Conservation (phyloP, 2,329 filamentous ascomycete genomes). For the Nemania diffusa region DNA sequence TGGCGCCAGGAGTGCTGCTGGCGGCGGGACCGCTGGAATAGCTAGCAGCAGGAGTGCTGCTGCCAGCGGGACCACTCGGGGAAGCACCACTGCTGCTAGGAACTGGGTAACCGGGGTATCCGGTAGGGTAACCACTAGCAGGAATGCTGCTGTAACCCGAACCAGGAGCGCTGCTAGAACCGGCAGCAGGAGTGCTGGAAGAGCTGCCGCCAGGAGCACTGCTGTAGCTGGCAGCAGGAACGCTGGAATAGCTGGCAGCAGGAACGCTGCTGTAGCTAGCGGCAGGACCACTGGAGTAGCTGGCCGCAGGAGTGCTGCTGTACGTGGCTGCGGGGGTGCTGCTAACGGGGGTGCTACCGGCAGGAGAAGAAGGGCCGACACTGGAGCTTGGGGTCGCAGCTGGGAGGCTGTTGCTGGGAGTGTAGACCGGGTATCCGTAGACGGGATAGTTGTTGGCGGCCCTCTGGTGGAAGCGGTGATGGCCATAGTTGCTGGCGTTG, state of each 20-base stretch:
- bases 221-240: not conserved
- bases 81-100: not conserved
- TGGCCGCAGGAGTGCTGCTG: not conserved
- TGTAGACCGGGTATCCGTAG: conserved; percentile 26
- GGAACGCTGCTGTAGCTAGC: not conserved
- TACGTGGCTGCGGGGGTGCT: not conserved
- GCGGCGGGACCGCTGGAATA: not conserved
- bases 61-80: not conserved
- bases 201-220: not conserved
- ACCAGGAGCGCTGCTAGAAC: conserved; percentile 10
- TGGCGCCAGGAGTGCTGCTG: conserved; percentile 3
- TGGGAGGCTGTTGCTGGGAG: not conserved
- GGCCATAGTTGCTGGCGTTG: conserved; percentile 21
- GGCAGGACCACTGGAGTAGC: not conserved
- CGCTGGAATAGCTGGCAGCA: not conserved
- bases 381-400: conserved; percentile 8
- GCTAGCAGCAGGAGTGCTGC: conserved; percentile 9
- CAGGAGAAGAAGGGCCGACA: not conserved
- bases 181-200: not conserved
- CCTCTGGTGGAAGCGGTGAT: conserved; percentile 10
- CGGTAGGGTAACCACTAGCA: conserved; percentile 16
- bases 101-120: conserved; percentile 10
- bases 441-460: conserved; percentile 25
- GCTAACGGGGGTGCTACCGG: not conserved
- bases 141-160: conserved; percentile 12